Evolutionary conservation across 148 eudicot species (phyloP).

Genomic region (Pharnaceum exiguum): DNA sequence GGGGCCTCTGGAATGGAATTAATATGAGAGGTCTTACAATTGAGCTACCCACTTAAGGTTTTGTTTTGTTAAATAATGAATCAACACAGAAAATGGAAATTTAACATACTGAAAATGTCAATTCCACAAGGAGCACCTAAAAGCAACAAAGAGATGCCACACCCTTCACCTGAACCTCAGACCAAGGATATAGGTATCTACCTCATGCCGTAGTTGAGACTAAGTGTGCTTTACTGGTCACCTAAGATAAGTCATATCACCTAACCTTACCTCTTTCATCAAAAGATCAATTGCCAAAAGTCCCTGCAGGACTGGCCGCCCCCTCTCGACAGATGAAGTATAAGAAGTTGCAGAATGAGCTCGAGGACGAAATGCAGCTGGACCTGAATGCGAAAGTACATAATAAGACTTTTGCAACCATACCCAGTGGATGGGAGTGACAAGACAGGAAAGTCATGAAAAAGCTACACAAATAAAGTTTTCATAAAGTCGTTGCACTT

Average conservation of each 20-base stretch:
- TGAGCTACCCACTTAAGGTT: too few species aligned
- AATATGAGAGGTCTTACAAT: too few species aligned
- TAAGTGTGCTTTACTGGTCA: constrained; percentile 5
- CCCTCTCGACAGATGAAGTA: constrained; percentile 71
- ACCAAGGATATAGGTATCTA: too few species aligned
- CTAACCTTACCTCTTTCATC: constrained; percentile 74
- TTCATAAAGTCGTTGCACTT: constrained; percentile 28
- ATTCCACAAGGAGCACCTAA: too few species aligned
- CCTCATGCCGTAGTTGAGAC: not conserved
- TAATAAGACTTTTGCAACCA: constrained; percentile 5
- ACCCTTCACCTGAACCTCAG: too few species aligned
- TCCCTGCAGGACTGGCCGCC: constrained; percentile 94
- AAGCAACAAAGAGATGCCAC: too few species aligned
- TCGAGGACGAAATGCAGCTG: constrained; percentile 99
- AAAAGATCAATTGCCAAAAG: constrained; percentile 89
- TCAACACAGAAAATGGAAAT: too few species aligned
- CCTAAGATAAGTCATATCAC: constrained; percentile 1
- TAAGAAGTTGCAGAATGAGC: constrained; percentile 73
- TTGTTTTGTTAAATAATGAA: too few species aligned
- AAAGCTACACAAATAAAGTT: not conserved
- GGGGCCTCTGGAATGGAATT: constrained; percentile 4
- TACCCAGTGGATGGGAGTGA: not conserved
- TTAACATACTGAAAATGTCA: too few species aligned
- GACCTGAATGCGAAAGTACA: constrained; percentile 48
- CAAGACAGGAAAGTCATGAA: not conserved